Conservation (phyloP, 352 stramenopile genomes). For the Pythium sukuiense region DNA sequence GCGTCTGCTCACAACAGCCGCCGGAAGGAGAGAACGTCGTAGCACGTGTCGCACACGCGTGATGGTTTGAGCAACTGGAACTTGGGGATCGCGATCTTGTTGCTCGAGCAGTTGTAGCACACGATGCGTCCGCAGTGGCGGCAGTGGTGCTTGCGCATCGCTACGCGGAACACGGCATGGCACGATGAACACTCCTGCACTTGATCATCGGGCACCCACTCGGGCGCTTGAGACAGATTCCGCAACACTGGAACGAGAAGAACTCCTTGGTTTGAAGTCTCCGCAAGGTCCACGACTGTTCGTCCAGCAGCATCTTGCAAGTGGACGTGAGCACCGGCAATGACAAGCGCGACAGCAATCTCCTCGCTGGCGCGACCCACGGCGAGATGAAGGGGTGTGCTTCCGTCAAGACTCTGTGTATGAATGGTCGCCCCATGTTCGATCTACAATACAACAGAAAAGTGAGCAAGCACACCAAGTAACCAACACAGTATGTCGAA, state of each 20-base stretch:
- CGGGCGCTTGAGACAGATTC: slow-evolving; percentile 62
- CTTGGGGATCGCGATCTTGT: slow-evolving; percentile 84
- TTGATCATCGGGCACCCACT: slow-evolving; percentile 73
- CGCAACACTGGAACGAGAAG: slow-evolving; percentile 83
- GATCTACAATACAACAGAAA: slow-evolving; percentile 45
- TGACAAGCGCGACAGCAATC: slow-evolving; percentile 69
- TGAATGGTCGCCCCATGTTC: slow-evolving; percentile 80
- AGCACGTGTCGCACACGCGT: slow-evolving; percentile 84
- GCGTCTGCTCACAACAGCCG: slow-evolving; percentile 53
- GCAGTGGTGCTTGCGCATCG: slow-evolving; percentile 86
- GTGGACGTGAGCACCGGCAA: slow-evolving; percentile 74
- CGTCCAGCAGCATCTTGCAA: slow-evolving; percentile 78
- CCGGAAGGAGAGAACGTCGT: slow-evolving; percentile 81
- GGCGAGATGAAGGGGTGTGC: slow-evolving; percentile 77
- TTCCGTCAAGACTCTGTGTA: slow-evolving; percentile 79
- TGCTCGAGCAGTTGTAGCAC: slow-evolving; percentile 86
- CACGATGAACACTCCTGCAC: slow-evolving; percentile 73
- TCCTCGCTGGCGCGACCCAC: slow-evolving; percentile 76
- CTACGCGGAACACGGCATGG: slow-evolving; percentile 68
- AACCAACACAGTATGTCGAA: background rate
- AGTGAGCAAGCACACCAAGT: background rate
- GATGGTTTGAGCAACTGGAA: slow-evolving; percentile 71
- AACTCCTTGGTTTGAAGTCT: slow-evolving; percentile 76
- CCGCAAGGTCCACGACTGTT: slow-evolving; percentile 80
- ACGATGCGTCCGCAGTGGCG: slow-evolving; percentile 80